Evolutionary conservation across 1,284 basidiomycete genomes (phyloP), one percentile per base, ranked within the genome.

Genomic region (Termitomyces sp.): DNA sequence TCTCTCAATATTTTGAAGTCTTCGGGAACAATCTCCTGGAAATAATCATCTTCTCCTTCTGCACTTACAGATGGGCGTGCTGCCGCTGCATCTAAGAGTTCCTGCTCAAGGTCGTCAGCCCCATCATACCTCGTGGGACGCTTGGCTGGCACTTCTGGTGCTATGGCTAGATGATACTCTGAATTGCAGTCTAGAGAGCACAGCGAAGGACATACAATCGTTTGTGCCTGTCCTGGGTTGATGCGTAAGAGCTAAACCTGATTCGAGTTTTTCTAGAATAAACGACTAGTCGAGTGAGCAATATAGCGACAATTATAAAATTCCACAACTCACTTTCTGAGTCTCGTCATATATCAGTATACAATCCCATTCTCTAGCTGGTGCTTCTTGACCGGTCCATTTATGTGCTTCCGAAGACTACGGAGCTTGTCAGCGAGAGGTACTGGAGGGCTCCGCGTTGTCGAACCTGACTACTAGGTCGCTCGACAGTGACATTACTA

Each of bases 331-430:
- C 62, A 88, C 88, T 56, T 80, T 79, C 47, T 78, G 73, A 52
- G 82, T 83, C 62, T 88, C 86, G 64, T 91, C 88, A 64, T 83
- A 90, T 45, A 90, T 84, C 45, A 91, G 71, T 6, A 90, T 80
- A 60, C 88, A 91, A 46, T 90, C 87, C 59, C 76, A 75, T 43
- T 89, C 85, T 63, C 82, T 86, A 3, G 83, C 75, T 1, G 76
- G 67, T 5, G 72, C 72, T 62, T 86, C 84, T 8, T 65, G 64
- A 7, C 88, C 88, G 38, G 68, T 70, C 61, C 84, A 90, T 33
- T 78, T 63, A 61, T 80, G 75, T n/a, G 68, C 74, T 53, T 86
- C 85, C 19, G 74, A 79, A n/a, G 73, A 62, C 80, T 82, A 59
- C 12, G 17, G 38, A 19, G 21, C 52, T 12, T 19, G 26, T 40